Base-by-base conservation (phyloP, 2,329 filamentous ascomycete genomes). In the Ophiobolus disseminans region DNA sequence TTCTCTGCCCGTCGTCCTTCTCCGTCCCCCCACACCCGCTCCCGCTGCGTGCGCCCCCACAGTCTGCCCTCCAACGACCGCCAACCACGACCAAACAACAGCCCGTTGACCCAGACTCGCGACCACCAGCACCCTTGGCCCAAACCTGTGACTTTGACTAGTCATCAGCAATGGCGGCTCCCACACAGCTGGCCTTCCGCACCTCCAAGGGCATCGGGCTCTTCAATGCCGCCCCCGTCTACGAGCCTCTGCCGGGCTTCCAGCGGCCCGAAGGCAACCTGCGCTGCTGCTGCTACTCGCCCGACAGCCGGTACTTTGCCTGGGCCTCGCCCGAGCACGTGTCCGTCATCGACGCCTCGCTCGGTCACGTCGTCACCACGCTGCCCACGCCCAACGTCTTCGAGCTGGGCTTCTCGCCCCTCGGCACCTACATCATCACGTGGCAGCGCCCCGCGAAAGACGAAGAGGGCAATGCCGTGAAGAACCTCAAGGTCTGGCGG, bases 401-500 rank as follows among this genome's bases (percentile, higher is more conserved):
- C 78, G 94, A 99, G 74, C 80, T 99, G 52, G 90, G 88, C 58
- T 99, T 99, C 78, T 99, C 94, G 20, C 94, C 93, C 4, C 82
- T 86, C 46, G 94, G 94, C 53, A 94, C 90, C 48, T 99, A 90
- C 75, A 80, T 97, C 71, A 96, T 96, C 72, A 97, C 94, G 44
- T 97, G 92, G 91, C 93, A 99, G 79, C 87, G 94, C 26, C 89
- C 91, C 7, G 82, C 84, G 60, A 97, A 97, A 79, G 93, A 97
- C 68, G 93, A 93, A 69, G 87, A 89, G 52, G 94, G 94, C 48
- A 91, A 97, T 74, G 91, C 94, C 36, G 87, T 86, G 63, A 97
- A 96, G 84, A 99, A 99, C 73, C 80, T 99, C 58, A 97, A 97
- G 82, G 87, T 99, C 64, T 99, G 94, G 94, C 86, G 86, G 70